These are phyloP conservation scores for Phytophthora hybrid DNA, from an alignment of 352 stramenopile genomes.

Conservation along the genomic window DNA sequence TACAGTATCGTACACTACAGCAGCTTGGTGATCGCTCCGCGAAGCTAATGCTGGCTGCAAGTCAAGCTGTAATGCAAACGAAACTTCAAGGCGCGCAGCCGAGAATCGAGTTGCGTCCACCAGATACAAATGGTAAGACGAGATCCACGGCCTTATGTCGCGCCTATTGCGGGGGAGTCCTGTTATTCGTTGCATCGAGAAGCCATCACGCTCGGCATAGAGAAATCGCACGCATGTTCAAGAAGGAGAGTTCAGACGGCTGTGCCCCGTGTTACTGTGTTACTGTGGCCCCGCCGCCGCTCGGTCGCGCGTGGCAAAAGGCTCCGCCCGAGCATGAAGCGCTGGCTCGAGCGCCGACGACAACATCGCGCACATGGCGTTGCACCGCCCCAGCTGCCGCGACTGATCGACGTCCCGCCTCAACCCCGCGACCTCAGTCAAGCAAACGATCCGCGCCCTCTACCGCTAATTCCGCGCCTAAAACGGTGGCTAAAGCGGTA, in stretches of 20 bases:
- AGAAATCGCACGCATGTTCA: constrained; percentile 4
- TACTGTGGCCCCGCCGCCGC: background rate
- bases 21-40: no score
- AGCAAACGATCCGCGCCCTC: background rate
- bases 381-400: background rate
- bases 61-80: no score
- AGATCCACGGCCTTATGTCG: background rate
- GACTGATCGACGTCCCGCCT: constrained; percentile 3
- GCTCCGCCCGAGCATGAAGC: background rate
- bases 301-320: background rate
- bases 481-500: constrained; percentile 10
- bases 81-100: no score
- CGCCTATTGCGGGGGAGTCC: background rate
- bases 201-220: background rate
- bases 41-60: no score
- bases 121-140: background rate
- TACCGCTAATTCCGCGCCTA: background rate
- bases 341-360: background rate
- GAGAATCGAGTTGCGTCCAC: no score
- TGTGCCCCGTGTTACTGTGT: background rate
- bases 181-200: background rate
- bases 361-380: background rate
- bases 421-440: constrained; percentile 6
- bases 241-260: background rate
- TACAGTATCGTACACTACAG: no score